phyloP scores from a whole-genome alignment of 331 rosid species.

The Cydonia oblonga region DNA sequence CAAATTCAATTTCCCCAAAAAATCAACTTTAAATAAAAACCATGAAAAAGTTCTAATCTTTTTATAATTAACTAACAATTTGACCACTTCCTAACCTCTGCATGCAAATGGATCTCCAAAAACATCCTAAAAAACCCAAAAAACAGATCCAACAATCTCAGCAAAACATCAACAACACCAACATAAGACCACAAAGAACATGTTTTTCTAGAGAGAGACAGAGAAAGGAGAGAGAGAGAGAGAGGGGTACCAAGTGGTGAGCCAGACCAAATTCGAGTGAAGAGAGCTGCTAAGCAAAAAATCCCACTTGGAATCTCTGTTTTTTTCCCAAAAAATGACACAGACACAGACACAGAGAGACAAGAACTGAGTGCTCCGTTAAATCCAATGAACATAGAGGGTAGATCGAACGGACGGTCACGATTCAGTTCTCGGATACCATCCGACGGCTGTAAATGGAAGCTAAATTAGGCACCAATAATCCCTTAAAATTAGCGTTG shows the following conservation, averaged over 20 bases:
- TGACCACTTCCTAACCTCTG: background rate
- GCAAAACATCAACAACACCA: background rate
- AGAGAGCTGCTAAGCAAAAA: background rate
- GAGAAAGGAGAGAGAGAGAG: background rate
- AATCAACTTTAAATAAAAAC: background rate
- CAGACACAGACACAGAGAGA: background rate
- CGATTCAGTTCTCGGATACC: background rate
- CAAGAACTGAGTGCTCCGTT: background rate
- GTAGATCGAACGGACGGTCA: constrained; percentile 2
- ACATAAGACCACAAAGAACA: constrained; percentile 1
- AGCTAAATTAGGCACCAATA: background rate
- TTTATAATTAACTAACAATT: background rate
- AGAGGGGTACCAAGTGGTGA: background rate
- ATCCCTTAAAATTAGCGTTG: constrained; percentile 2
- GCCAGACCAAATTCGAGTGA: constrained; percentile 10
- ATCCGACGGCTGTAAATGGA: constrained; percentile 18
- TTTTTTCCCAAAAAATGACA: background rate
- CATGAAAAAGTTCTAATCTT: constrained; percentile 3
- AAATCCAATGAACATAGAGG: background rate
- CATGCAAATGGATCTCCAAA: constrained; percentile 2
- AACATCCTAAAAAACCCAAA: background rate
- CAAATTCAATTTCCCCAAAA: background rate
- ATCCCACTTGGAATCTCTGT: constrained; percentile 9
- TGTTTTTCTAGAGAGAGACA: background rate
- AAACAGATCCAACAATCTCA: background rate